A percentile compares a stretch with the other conserved stretches of the same genome.
These are phyloP conservation scores for Pseudocercospora cruenta DNA, from an alignment of 2,329 filamentous ascomycete species.

Conservation along the genomic window DNA sequence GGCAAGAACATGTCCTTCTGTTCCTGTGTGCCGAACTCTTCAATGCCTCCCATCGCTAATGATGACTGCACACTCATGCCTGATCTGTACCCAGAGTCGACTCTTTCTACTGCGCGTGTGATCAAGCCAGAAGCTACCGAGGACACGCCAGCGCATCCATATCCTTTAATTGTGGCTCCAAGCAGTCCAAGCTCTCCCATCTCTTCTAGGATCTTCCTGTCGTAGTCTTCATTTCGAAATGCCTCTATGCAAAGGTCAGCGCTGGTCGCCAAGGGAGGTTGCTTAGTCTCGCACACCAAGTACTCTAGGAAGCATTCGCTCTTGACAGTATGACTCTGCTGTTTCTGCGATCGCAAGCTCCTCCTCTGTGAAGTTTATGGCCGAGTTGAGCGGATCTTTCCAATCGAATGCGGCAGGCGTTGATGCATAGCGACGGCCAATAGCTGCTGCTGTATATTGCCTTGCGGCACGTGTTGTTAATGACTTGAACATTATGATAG, in stretches of 20 bases:
- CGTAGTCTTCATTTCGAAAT: conserved; percentile 84
- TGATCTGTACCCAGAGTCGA: conserved; percentile 88
- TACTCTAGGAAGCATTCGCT: conserved; percentile 81
- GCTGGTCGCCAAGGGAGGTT: not conserved
- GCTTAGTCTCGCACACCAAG: conserved; percentile 61
- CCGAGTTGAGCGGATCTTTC: conserved; percentile 79
- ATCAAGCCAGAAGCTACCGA: conserved; percentile 89
- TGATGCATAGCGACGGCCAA: conserved; percentile 45
- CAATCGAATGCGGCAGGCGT: conserved; percentile 71
- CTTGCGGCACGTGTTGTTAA: conserved; percentile 46
- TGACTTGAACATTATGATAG: conserved; percentile 48
- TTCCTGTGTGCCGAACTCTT: conserved; percentile 84
- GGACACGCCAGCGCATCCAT: conserved; percentile 84
- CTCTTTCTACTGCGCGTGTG: conserved; percentile 84
- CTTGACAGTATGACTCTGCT: conserved; percentile 91
- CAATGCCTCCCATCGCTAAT: conserved; percentile 88
- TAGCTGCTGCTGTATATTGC: conserved; percentile 36
- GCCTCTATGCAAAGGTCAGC: conserved; percentile 61
- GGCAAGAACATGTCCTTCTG: conserved; percentile 85
- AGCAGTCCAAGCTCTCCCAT: conserved; percentile 92
- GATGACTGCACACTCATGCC: conserved; percentile 94
- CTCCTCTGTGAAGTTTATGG: conserved; percentile 79
- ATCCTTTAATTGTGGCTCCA: conserved; percentile 82
- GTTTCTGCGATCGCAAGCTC: conserved; percentile 88
- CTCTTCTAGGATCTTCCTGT: conserved; percentile 80